A percentile compares a stretch with the other conserved stretches of the same genome.
phyloP scores from a whole-genome alignment of 805 yeast genomes.

The Yamadazyma akitaensis region DNA sequence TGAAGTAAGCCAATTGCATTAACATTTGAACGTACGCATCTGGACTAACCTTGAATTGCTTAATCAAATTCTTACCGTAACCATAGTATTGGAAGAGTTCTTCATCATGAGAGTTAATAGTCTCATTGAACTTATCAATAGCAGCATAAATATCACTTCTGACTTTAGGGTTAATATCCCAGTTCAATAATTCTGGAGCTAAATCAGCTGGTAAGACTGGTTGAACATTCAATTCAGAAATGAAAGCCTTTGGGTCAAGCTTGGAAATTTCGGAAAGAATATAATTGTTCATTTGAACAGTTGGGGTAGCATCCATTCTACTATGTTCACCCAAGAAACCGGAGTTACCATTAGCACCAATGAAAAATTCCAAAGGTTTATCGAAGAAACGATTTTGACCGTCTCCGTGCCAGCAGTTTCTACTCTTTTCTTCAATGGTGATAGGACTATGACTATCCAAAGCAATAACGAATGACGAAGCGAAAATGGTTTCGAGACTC shows the following conservation, averaged over 20 bases:
- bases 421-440: conserved; percentile 79
- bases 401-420: conserved; percentile 92
- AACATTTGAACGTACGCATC: conserved; percentile 91
- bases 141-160: conserved; percentile 55
- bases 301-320: conserved; percentile 97
- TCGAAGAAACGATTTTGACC: conserved; percentile 89
- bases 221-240: conserved; percentile 24
- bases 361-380: conserved; percentile 83
- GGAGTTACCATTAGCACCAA: conserved; percentile 78
- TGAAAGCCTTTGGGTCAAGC: conserved; percentile 36
- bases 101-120: conserved; percentile 67
- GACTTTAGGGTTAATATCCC: conserved; percentile 56
- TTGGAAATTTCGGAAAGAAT: conserved; percentile 55
- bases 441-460: conserved; percentile 72
- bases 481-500: conserved; percentile 65
- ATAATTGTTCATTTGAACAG: conserved; percentile 79
- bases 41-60: conserved; percentile 81
- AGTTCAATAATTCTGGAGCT: conserved; percentile 33
- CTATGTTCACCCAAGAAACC: conserved; percentile 97
- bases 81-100: conserved; percentile 78
- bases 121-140: conserved; percentile 49
- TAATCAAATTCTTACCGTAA: conserved; percentile 82
- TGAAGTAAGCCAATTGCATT: conserved; percentile 86
- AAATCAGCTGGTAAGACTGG: conserved; percentile 9
- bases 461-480: conserved; percentile 76